Evolutionary conservation across 352 stramenopile species (phyloP).

Genomic region (Paralagenidium karlingii): DNA sequence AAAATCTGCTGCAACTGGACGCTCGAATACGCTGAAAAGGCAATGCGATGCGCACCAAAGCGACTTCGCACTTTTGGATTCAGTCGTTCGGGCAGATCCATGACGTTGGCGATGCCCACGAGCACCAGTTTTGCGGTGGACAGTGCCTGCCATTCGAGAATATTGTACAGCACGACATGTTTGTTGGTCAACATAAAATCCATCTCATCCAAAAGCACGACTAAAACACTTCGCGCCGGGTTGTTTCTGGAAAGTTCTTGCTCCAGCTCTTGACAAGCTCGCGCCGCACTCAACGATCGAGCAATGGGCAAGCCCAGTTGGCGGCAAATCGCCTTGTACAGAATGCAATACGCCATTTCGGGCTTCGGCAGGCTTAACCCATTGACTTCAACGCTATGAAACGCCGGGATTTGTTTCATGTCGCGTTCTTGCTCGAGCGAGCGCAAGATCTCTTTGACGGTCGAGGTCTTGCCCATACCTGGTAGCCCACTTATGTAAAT

Average conservation of each 20-base stretch:
- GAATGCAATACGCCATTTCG: conserved; percentile 43
- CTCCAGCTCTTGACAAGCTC: conserved; percentile 29
- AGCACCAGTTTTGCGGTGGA: conserved; percentile 47
- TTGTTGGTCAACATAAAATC: conserved; percentile 66
- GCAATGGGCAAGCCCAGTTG: not conserved
- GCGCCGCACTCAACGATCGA: conserved; percentile 13
- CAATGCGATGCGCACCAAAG: conserved; percentile 47
- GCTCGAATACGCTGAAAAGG: conserved; percentile 51
- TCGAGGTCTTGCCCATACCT: conserved; percentile 56
- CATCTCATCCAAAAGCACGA: conserved; percentile 66
- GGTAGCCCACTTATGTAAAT: conserved; percentile 66
- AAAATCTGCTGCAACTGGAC: conserved; percentile 54
- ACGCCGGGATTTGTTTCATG: conserved; percentile 18
- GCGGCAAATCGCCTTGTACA: conserved; percentile 33
- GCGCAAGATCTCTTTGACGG: conserved; percentile 54
- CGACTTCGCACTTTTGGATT: conserved; percentile 56
- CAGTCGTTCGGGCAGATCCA: conserved; percentile 62
- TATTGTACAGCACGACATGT: conserved; percentile 67
- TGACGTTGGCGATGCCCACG: conserved; percentile 68
- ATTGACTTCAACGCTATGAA: conserved; percentile 57
- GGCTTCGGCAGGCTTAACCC: conserved; percentile 53
- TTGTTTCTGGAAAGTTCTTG: conserved; percentile 28
- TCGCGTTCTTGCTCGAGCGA: conserved; percentile 17
- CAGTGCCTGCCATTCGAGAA: conserved; percentile 57
- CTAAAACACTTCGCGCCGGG: conserved; percentile 23